phyloP scores from a whole-genome alignment of 805 yeast genomes.

The Wickerhamiella azymoides region DNA sequence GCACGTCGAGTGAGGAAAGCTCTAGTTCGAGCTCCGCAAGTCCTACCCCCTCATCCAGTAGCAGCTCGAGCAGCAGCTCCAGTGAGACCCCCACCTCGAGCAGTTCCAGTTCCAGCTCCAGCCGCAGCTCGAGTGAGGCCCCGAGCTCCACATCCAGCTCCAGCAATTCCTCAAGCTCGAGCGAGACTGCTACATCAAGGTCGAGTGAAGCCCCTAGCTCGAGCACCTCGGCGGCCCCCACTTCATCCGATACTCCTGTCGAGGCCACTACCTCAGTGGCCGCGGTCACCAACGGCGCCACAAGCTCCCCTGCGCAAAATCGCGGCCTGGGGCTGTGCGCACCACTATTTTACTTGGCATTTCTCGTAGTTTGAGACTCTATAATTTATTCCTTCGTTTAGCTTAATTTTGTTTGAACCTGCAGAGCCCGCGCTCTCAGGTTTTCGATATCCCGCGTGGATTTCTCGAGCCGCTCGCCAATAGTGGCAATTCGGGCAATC shows the following conservation, averaged over 20 bases:
- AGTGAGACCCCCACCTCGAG: neutral
- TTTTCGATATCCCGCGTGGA: neutral
- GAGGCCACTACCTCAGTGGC: neutral
- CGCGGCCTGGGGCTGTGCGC: neutral
- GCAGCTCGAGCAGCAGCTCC: neutral
- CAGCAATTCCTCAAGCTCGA: neutral
- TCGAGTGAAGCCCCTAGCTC: neutral
- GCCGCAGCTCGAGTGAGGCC: neutral
- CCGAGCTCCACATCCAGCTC: too few relatives aligned
- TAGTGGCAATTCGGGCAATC: neutral
- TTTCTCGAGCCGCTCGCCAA: neutral
- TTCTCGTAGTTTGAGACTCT: neutral
- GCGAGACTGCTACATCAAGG: neutral
- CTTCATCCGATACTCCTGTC: neutral
- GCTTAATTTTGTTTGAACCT: neutral
- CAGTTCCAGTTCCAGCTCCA: neutral
- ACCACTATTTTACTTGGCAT: neutral
- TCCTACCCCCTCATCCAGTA: neutral
- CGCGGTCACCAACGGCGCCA: neutral
- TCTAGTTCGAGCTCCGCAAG: neutral
- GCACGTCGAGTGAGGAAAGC: neutral
- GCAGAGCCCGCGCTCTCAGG: neutral
- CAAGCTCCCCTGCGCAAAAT: neutral
- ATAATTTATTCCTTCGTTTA: neutral
- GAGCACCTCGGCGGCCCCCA: neutral